These are phyloP conservation scores for Apiospora malaysiana DNA, from an alignment of 2,329 filamentous ascomycete species.

Conservation along the genomic window DNA sequence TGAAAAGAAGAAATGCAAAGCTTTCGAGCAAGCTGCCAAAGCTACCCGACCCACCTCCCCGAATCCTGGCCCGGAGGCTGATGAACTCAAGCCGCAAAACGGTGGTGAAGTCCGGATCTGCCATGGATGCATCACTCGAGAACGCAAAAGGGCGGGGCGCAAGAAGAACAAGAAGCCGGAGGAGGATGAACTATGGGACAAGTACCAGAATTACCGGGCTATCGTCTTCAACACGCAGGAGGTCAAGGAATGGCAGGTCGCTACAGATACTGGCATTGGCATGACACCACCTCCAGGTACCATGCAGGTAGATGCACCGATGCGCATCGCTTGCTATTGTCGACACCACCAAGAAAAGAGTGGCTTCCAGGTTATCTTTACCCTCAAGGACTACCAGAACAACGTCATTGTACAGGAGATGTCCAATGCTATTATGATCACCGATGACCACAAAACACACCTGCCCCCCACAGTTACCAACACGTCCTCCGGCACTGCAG, in stretches of 20 bases:
- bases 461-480: constrained; percentile 43
- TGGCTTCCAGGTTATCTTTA: constrained; percentile 93
- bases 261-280: constrained; percentile 54
- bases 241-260: constrained; percentile 80
- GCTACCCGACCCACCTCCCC: constrained; percentile 41
- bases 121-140: constrained; percentile 85
- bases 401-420: constrained; percentile 83
- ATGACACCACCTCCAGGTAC: constrained; percentile 51
- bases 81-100: constrained; percentile 77
- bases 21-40: constrained; percentile 64
- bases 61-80: constrained; percentile 58
- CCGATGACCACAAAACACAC: constrained; percentile 95
- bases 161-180: constrained; percentile 95
- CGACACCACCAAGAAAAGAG: constrained; percentile 92
- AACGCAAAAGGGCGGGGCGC: constrained; percentile 86
- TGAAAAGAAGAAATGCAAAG: constrained; percentile 67
- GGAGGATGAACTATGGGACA: constrained; percentile 86
- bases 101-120: constrained; percentile 96
- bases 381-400: constrained; percentile 81
- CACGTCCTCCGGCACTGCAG: constrained; percentile 26
- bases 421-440: constrained; percentile 92
- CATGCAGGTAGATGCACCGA: constrained; percentile 82
- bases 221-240: constrained; percentile 93
- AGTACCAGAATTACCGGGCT: constrained; percentile 79
- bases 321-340: constrained; percentile 98